Conservation (phyloP, 176 grass and related monocot species). For the Pontederia paniculata region DNA sequence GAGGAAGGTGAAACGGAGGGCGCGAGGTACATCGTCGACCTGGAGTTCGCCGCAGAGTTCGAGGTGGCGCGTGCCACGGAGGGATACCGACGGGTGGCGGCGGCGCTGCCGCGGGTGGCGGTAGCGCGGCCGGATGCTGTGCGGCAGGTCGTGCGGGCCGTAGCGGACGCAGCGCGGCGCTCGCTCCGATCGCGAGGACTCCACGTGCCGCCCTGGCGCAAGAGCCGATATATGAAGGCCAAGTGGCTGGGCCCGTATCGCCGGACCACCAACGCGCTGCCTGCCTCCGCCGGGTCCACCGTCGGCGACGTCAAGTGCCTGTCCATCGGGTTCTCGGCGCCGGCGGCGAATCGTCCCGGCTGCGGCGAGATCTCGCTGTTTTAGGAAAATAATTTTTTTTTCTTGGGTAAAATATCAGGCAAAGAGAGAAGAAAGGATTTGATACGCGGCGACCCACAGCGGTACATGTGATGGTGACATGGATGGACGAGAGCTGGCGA, state of each 20-base stretch:
- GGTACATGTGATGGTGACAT: too few species aligned
- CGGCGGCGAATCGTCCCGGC: too few species aligned
- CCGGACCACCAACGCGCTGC: constrained; percentile 30
- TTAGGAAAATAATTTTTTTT: too few species aligned
- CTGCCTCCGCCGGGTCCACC: not conserved
- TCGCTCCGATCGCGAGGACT: constrained; percentile 49
- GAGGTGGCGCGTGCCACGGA: constrained; percentile 70
- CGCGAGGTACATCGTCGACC: constrained; percentile 84
- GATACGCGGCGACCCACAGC: too few species aligned
- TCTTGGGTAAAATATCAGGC: too few species aligned
- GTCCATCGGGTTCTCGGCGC: constrained; percentile 13
- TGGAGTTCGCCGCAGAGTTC: constrained; percentile 49
- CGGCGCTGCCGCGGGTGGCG: constrained; percentile 32
- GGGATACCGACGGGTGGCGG: constrained; percentile 41
- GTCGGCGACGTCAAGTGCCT: constrained; percentile 23
- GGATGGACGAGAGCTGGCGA: too few species aligned
- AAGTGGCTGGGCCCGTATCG: constrained; percentile 92
- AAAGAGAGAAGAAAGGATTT: too few species aligned
- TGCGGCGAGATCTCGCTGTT: too few species aligned
- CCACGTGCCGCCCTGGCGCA: constrained; percentile 86
- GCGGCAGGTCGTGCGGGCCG: constrained; percentile 42
- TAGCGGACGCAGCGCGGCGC: constrained; percentile 39
- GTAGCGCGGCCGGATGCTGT: constrained; percentile 49
- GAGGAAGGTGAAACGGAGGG: not conserved
- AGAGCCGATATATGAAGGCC: constrained; percentile 76